Evolutionary conservation across 1,139 yeast species (phyloP), one percentile per base, ranked within the genome.

Genomic region (Yamadazyma pseudoaaseri): DNA sequence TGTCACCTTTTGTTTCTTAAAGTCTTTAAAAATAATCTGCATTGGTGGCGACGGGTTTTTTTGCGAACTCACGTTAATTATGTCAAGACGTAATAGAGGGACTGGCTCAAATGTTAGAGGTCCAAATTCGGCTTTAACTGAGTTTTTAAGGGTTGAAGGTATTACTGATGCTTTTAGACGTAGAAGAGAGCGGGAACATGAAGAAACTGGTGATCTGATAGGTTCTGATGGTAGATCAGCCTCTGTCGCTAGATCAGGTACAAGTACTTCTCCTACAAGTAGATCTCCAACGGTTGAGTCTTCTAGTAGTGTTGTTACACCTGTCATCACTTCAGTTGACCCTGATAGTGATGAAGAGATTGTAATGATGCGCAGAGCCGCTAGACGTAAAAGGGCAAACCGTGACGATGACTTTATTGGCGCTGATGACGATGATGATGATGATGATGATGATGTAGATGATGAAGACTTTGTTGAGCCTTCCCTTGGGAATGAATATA

Each of bases 11-110:
- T 86, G 90, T 66, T 92, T 94, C 67, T 90, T 89, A 63, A 92
- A 86, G 62, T 92, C 96, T 59, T 90, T 89, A 59, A 92, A 79
- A 35, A 83, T 77, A 47, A 94, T 70, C 63, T 82, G 85, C 95
- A 92, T 89, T 11, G 21, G 35, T 33, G 39, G 36, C 36, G 33
- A 36, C 16, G 25, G 14, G 12, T 10, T 16, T 15, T 26, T 23
- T n/a, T n/a, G n/a, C n/a, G n/a, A n/a, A n/a, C n/a, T n/a, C n/a
- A n/a, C n/a, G 7, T 22, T 6, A 16, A 20, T 29, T 9, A 58
- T 56, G 64, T 42, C 56, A 11, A 44, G 59, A 23, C 54, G 59
- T 33, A 16, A 36, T 15, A 29, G 37, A 17, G 29, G 24, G 9
- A 22, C 12, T 16, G 33, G 38, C 10, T 38, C 48, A 3, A 76